Conservation (phyloP, 2,329 filamentous ascomycete genomes). For the Allantophomopsis lycopodina region DNA sequence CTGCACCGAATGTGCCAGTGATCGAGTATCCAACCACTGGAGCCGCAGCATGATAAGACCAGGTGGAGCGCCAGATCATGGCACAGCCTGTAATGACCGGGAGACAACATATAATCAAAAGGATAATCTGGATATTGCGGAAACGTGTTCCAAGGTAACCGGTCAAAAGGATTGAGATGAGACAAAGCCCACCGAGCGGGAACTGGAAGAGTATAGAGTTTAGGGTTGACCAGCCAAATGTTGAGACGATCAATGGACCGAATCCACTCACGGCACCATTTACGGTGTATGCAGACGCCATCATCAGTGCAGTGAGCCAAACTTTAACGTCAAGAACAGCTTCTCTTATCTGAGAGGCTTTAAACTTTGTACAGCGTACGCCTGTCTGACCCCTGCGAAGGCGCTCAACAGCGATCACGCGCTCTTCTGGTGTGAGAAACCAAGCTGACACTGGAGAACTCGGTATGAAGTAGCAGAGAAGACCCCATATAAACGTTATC, state of each 20-base stretch:
- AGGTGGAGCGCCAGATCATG: slow-evolving; percentile 57
- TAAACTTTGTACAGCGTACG: slow-evolving; percentile 45
- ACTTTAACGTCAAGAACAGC: slow-evolving; percentile 44
- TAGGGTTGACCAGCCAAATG: slow-evolving; percentile 51
- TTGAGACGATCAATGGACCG: slow-evolving; percentile 57
- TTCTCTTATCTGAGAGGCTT: slow-evolving; percentile 42
- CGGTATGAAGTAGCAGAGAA: slow-evolving; percentile 51
- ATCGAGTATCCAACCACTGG: slow-evolving; percentile 61
- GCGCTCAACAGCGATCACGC: slow-evolving; percentile 49
- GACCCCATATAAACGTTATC: slow-evolving; percentile 49
- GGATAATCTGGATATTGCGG: slow-evolving; percentile 47
- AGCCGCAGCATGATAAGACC: slow-evolving; percentile 49
- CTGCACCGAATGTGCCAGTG: slow-evolving; percentile 59
- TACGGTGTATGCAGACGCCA: slow-evolving; percentile 57
- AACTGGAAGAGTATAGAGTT: slow-evolving; percentile 63
- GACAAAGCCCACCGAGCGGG: slow-evolving; percentile 55
- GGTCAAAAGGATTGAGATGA: slow-evolving; percentile 50
- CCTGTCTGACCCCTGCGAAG: slow-evolving; percentile 49
- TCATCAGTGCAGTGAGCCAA: slow-evolving; percentile 52
- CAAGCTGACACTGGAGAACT: slow-evolving; percentile 53
- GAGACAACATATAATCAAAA: slow-evolving; percentile 53
- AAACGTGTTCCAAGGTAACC: slow-evolving; percentile 49
- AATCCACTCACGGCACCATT: slow-evolving; percentile 61
- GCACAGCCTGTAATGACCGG: slow-evolving; percentile 63
- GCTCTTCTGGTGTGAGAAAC: slow-evolving; percentile 52